Percentiles rank a stretch among this genome's conserved stretches.
phyloP scores from a whole-genome alignment of 2,329 filamentous ascomycete genomes.

The Clonostachys solani region DNA sequence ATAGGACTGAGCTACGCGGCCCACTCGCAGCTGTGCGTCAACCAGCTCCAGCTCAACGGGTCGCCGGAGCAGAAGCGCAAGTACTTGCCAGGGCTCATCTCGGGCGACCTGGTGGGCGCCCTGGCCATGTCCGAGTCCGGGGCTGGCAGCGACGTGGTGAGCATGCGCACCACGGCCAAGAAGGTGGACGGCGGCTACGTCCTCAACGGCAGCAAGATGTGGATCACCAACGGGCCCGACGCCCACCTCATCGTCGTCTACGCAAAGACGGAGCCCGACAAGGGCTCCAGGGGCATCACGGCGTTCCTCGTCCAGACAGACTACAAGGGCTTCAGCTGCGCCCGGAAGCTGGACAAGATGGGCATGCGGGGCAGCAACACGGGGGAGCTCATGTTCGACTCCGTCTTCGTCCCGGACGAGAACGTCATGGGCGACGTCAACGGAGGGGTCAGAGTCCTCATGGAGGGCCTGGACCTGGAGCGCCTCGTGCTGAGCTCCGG shows the following conservation, averaged over 20 bases:
- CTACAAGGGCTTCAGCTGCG: conserved; percentile 69
- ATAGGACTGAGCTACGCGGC: conserved; percentile 92
- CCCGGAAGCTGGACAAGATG: conserved; percentile 93
- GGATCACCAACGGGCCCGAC: conserved; percentile 97
- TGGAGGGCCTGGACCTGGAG: conserved; percentile 95
- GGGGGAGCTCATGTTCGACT: conserved; percentile 86
- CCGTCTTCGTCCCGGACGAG: conserved; percentile 80
- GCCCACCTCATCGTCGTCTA: conserved; percentile 95
- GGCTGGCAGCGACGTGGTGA: conserved; percentile 88
- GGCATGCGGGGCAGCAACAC: conserved; percentile 98
- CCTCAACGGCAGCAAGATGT: conserved; percentile 94
- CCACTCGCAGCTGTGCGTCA: conserved; percentile 93
- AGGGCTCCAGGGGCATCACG: conserved; percentile 85
- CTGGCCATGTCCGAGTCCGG: conserved; percentile 94
- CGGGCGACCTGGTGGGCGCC: conserved; percentile 77
- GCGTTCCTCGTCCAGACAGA: conserved; percentile 82
- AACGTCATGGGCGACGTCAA: conserved; percentile 79
- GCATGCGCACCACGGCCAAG: conserved; percentile 85
- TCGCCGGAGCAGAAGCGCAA: conserved; percentile 71
- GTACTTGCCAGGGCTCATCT: conserved; percentile 76
- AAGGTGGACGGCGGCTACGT: conserved; percentile 80
- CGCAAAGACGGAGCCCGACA: conserved; percentile 82
- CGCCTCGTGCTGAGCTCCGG: conserved; percentile 87
- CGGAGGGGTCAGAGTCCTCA: conserved; percentile 82
- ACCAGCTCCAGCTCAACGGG: conserved; percentile 91